Evolutionary conservation across 805 yeast genomes (phyloP), one percentile per base, ranked within the genome.

Genomic region (Pachysolen tannophilus): DNA sequence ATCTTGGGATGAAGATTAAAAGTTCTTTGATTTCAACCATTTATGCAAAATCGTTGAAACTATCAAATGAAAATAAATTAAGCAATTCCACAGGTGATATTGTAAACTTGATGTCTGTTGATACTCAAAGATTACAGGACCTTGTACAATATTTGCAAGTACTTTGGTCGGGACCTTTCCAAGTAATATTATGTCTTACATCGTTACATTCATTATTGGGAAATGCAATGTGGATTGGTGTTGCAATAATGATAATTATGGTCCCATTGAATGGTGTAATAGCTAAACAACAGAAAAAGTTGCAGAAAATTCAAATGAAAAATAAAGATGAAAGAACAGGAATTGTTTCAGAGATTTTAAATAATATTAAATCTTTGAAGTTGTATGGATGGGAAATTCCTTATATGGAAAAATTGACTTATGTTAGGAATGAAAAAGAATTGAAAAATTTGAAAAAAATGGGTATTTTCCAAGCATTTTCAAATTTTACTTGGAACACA

Each of bases 381-480:
- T 68, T 94, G 33, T 92, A 92, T 52, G 94, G 94, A 3, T 92
- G 99, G 99, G 99, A 92, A 60, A 62, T 55, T 21, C 94, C 97
- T 3, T 87, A 85, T 54, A 72, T 75, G 50, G 70, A 67, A 20
- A 82, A 81, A 47, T 66, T 94, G 39, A 74, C 75, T 44, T 62
- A 77, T 49, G 94, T 90, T 16, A 81, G 99, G 69, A 86, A 90
- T 52, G 84, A 84, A 30, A 78, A 80, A 48, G 96, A 88, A 58
- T 71, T 88, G 55, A 67, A 67, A 20, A 88, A 83, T 46, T 69
- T 92, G 58, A 75, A 69, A 45, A 75, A 64, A 46, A 80, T 86
- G 65, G 88, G 94, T 46, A 55, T 75, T 18, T 75, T 78, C 49
- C 71, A 72, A 47, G 90, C 95, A 2, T 56, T 78, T 30, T 70